Base-by-base conservation (phyloP, 2,329 filamentous ascomycete genomes). In the Alternaria sp. region DNA sequence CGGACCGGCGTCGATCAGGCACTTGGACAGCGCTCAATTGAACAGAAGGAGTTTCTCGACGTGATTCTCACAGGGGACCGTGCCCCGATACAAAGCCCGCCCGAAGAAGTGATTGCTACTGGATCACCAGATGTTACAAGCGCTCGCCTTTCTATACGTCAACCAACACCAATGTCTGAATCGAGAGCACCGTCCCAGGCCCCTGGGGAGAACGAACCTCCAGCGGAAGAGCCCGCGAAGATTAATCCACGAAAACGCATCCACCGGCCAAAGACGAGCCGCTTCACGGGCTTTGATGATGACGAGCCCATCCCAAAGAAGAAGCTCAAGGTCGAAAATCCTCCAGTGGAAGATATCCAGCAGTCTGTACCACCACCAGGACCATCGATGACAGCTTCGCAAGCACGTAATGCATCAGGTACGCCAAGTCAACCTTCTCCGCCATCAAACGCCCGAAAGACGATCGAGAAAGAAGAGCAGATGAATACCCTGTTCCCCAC, bases 31-130 rank as follows among this genome's bases (percentile, higher is more conserved):
- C 88, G 93, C 5, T 89, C 93, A 3, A 90, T 97, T 57, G 89
- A 95, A 70, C 93, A 97, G 74, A 93, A 91, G 61, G 94, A 97
- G 71, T 97, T 99, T 66, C 85, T 99, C 3, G 93, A 97, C 77
- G 92, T 92, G 1, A 96, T 99, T 49, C 81, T 98, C 26, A 89
- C 85, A n/a, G 91, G 91, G 54, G 90, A 98, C 80, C 88, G 93
- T 7, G 88, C 86, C 62, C 86, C 87, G 46, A 83, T 98, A 19
- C 89, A 92, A 61, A 87, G 89, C 40, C 86, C 89, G 6, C 85
- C 96, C 6, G 79, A 81, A 12, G 79, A 81, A 3, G 85, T 69
- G 11, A 57, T 56, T 15, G 67, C 73, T 6, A 76, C 64, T 40
- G 68, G 67, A 30, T 63, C 67, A 40, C 63, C 70, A 13, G 47